Conservation (phyloP, 345 rosid species). For the Durio zibethinus region DNA sequence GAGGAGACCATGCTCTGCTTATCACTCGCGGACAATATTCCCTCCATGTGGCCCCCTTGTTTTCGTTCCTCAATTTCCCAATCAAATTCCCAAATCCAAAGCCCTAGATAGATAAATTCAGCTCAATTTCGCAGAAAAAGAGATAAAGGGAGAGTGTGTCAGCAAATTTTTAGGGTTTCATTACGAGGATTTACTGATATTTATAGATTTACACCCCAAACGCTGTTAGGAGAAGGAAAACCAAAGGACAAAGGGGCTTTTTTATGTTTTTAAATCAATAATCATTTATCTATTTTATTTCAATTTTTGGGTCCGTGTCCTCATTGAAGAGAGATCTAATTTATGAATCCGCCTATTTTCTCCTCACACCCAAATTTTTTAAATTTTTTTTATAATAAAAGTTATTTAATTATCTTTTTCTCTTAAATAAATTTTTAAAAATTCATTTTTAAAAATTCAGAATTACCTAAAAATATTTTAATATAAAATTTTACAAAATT, state of each 20-base stretch:
- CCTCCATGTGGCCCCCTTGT: conserved; percentile 30
- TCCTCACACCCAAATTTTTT: too few relatives aligned
- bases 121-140: neutral
- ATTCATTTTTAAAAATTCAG: too few relatives aligned
- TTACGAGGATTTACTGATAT: neutral
- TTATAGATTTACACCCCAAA: neutral
- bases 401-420: too few relatives aligned
- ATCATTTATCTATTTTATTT: neutral
- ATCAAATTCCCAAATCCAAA: conserved; percentile 2
- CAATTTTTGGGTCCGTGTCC: neutral
- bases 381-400: too few relatives aligned
- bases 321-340: neutral
- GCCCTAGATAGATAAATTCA: neutral
- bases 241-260: neutral
- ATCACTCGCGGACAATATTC: conserved; percentile 47
- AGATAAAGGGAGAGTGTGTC: neutral
- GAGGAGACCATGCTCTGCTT: conserved; percentile 79
- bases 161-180: neutral
- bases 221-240: neutral
- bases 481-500: too few relatives aligned
- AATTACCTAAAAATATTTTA: too few relatives aligned
- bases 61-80: neutral
- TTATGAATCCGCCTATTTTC: too few relatives aligned
- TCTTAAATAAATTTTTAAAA: too few relatives aligned
- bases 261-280: neutral